These are phyloP conservation scores for Mrakiaceae sp. DNA, from an alignment of 1,284 basidiomycete genomes.

Conservation along the genomic window DNA sequence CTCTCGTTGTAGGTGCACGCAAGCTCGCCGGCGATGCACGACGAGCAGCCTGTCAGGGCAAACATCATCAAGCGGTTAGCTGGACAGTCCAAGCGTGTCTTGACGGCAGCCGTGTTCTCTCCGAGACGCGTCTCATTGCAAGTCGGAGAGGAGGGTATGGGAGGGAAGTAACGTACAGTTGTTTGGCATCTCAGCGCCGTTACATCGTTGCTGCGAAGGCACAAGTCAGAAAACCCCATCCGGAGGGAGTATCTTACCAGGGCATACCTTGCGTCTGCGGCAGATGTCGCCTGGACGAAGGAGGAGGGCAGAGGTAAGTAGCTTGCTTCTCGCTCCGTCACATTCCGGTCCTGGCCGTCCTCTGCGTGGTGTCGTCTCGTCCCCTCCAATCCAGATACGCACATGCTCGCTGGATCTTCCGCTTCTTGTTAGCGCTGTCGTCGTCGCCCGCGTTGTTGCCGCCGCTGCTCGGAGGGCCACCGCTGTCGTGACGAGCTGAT, in stretches of 20 bases:
- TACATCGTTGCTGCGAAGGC: slow-evolving; percentile 12
- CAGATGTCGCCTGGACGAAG: slow-evolving; percentile 12
- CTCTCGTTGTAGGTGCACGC: slow-evolving; percentile 13
- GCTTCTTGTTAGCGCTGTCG: neutral
- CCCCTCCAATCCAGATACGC: neutral
- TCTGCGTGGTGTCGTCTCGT: neutral
- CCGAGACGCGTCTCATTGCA: too few species aligned
- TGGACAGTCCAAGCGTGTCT: too few species aligned
- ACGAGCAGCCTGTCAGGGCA: slow-evolving; percentile 5
- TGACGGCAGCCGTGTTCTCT: too few species aligned
- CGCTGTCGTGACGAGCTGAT: neutral
- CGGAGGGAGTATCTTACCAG: neutral
- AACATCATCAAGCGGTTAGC: neutral
- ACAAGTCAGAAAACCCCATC: neutral
- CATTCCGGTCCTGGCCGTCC: neutral
- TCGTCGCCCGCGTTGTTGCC: neutral
- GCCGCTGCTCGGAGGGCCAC: too few species aligned
- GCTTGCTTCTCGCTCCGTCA: neutral
- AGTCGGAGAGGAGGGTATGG: too few species aligned
- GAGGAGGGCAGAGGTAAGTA: neutral
- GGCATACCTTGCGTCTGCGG: slow-evolving; percentile 12
- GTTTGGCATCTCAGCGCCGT: slow-evolving; percentile 15
- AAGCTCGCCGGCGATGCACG: slow-evolving; percentile 9
- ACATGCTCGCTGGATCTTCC: slow-evolving; percentile 16
- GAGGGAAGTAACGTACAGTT: neutral